Base-by-base conservation (phyloP, 2,329 filamentous ascomycete species). In the Penicillium sp. region DNA sequence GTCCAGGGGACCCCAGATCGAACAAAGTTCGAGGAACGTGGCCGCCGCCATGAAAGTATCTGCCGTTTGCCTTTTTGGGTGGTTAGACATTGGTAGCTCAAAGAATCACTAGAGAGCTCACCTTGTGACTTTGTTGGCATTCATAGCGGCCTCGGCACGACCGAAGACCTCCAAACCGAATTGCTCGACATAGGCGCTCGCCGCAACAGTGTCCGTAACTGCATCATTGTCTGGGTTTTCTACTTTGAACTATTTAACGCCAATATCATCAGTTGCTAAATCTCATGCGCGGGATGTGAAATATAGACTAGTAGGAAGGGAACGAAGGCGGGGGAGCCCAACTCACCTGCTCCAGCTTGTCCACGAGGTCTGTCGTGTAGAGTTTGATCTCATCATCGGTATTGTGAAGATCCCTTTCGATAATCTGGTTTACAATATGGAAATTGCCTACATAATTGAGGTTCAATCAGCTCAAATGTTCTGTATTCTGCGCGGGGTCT, bases 21-120 rank as follows among this genome's bases (percentile, higher is more conserved):
- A 87, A 53, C 90, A 83, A 5, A 97, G 80, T 63, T 97, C 91
- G 67, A 97, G 86, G 73, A 99, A 97, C 0, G 91, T 96, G 0
- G 90, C 88, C 0, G 94, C 90, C 1, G 95, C 94, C 69, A 92
- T 88, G 64, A 97, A 96, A 0, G 92, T 97, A 69, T 95, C 91
- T 56, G 90, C 91, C 0, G 94, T 99, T 82, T 95, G 89, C 66
- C 90, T 92, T 37, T 47, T 48, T 22, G 16, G 26, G 5, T 4
- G 1, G 19, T 50, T 7, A 31, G 38, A n/a, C 31, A 43, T 31
- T 12, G 8, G 6, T 43, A 12, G 33, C 4, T 46, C 26, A 38
- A 17, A 53, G 31, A 16, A 22, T 8, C 50, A 16, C 12, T 5
- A 8, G 19, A 49, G 43, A 19, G 60, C 73, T 45, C 75, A 91